Conservation (phyloP, 805 yeast genomes). For the Candida endomychidarum region DNA sequence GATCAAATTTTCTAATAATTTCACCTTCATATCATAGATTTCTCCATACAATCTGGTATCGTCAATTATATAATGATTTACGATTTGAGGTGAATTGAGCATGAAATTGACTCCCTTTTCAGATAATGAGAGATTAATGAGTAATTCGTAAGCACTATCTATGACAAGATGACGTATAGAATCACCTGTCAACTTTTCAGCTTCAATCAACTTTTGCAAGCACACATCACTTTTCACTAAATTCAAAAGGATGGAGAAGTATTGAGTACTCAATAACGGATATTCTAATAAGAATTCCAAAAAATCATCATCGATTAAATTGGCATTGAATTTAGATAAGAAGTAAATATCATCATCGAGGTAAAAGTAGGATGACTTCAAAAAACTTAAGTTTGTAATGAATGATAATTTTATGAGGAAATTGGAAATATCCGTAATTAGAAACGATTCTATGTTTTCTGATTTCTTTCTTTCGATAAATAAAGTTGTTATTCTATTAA, state of each 20-base stretch:
- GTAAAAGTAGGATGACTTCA: conserved; percentile 21
- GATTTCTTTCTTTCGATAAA: conserved; percentile 5
- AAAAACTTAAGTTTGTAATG: conserved; percentile 9
- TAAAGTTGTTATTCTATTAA: background rate
- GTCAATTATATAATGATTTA: conserved; percentile 22
- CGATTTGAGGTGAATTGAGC: conserved; percentile 25
- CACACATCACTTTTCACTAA: conserved; percentile 18
- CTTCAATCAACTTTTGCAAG: conserved; percentile 16
- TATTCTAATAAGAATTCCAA: conserved; percentile 11
- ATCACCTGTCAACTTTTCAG: conserved; percentile 12
- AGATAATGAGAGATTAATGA: conserved; percentile 21
- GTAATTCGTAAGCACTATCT: conserved; percentile 23
- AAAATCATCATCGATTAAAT: conserved; percentile 14
- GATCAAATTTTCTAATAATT: conserved; percentile 25
- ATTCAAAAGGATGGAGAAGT: conserved; percentile 28
- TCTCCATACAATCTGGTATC: conserved; percentile 20
- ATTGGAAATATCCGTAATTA: conserved; percentile 20
- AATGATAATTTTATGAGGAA: conserved; percentile 23
- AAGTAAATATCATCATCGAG: conserved; percentile 22
- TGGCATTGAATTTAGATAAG: conserved; percentile 17
- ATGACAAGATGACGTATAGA: conserved; percentile 10
- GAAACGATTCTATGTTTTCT: conserved; percentile 9
- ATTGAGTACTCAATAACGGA: conserved; percentile 18
- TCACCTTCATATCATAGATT: conserved; percentile 25
- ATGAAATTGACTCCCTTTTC: conserved; percentile 20